These are phyloP conservation scores for Corylus avellana DNA, from an alignment of 306 rosid genomes.

Conservation along the genomic window DNA sequence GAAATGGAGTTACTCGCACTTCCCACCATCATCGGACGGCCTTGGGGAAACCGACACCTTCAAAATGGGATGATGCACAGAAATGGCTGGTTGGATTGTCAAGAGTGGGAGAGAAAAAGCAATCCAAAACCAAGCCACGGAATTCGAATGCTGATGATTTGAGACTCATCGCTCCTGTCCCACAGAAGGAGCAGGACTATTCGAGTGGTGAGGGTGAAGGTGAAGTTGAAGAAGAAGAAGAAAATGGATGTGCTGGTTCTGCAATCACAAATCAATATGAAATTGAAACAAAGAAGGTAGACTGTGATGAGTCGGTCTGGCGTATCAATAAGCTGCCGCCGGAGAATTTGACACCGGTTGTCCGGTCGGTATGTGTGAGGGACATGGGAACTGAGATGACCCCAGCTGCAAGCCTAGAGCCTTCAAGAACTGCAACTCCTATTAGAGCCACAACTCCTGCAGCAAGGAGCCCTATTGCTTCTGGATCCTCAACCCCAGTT, in stretches of 20 bases:
- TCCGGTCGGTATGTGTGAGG: conserved; percentile 78
- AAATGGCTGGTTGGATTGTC: conserved; percentile 95
- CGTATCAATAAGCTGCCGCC: conserved; percentile 44
- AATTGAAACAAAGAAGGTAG: conserved; percentile 75
- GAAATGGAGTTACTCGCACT: conserved; percentile 48
- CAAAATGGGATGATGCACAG: conserved; percentile 99
- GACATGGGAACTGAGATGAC: conserved; percentile 99
- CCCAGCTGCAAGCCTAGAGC: conserved; percentile 89
- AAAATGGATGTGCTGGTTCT: conserved; percentile 26
- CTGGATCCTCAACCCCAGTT: conserved; percentile 73
- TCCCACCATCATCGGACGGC: conserved; percentile 56
- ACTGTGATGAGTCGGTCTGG: conserved; percentile 76
- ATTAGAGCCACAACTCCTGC: conserved; percentile 79
- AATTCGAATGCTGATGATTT: conserved; percentile 95
- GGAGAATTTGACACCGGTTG: conserved; percentile 40
- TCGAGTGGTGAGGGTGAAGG: conserved; percentile 54
- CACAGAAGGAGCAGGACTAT: conserved; percentile 76
- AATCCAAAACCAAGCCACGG: conserved; percentile 69
- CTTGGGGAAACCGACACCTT: conserved; percentile 83
- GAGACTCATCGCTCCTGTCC: conserved; percentile 86
- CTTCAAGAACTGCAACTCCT: conserved; percentile 91
- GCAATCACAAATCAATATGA: conserved; percentile 30
- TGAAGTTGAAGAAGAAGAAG: conserved; percentile 35
- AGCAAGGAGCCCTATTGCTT: conserved; percentile 66
- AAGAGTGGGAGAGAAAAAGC: conserved; percentile 74